phyloP scores from a whole-genome alignment of 331 rosid genomes.

The Acacia concinna region DNA sequence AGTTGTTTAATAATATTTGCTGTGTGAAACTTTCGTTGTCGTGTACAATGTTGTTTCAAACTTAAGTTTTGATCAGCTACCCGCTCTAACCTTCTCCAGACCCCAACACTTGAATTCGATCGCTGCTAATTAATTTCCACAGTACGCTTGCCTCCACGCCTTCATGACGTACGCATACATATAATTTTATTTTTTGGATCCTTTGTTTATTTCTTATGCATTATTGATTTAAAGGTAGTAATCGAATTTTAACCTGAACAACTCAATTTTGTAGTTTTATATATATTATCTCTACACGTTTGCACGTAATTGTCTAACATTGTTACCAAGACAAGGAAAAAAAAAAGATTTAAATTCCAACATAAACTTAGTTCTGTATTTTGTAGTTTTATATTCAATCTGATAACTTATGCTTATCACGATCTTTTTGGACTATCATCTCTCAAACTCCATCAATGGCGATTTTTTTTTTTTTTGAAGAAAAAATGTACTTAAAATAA shows the following conservation, averaged over 20 bases:
- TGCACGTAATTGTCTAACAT: too few relatives aligned
- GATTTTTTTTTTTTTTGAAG: too few relatives aligned
- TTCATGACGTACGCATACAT: background rate
- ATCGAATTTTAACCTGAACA: background rate
- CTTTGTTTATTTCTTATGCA: background rate
- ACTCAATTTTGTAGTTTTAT: background rate
- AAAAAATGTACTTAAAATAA: too few relatives aligned
- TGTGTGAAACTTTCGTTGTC: background rate
- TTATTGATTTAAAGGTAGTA: background rate
- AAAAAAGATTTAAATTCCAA: background rate
- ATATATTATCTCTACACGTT: background rate
- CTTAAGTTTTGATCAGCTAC: constrained; percentile 21
- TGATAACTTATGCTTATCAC: too few relatives aligned
- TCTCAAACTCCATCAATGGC: background rate
- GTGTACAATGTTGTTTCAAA: constrained; percentile 11
- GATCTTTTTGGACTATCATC: background rate
- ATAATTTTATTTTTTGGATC: background rate
- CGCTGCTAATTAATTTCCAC: background rate
- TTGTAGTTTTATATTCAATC: background rate
- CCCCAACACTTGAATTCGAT: background rate
- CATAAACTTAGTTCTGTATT: background rate
- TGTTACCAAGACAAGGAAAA: background rate
- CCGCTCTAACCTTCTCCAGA: constrained; percentile 5
- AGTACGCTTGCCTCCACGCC: background rate
- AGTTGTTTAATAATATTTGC: background rate